phyloP scores from a whole-genome alignment of 305 asterid species.

The Salvia sclarea region DNA sequence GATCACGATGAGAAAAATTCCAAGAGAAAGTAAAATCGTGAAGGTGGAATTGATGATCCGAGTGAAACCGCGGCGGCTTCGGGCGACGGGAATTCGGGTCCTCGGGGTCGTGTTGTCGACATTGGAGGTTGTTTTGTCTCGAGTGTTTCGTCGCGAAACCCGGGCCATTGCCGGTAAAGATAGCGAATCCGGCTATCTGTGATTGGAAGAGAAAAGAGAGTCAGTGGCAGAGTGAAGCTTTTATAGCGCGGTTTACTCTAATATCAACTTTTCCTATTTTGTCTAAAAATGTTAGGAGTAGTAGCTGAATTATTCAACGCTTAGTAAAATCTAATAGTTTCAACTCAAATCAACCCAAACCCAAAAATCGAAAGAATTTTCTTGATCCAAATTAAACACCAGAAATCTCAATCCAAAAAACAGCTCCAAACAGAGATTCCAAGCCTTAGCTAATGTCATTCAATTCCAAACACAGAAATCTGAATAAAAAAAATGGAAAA shows the following conservation, averaged over 20 bases:
- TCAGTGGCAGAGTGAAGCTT: neutral
- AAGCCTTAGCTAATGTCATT: no score
- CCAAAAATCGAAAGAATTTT: no score
- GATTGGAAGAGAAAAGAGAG: slow-evolving; percentile 12
- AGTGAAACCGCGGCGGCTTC: slow-evolving; percentile 39
- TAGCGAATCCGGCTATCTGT: slow-evolving; percentile 9
- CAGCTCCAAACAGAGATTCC: no score
- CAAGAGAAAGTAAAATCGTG: slow-evolving; percentile 40
- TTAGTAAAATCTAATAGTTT: no score
- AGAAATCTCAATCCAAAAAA: no score
- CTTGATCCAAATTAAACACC: no score
- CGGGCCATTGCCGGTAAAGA: slow-evolving; percentile 52
- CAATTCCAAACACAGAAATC: no score
- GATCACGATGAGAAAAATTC: slow-evolving; percentile 38
- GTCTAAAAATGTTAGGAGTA: no score
- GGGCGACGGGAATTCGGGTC: slow-evolving; percentile 38
- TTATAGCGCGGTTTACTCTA: neutral
- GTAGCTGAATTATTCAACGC: no score
- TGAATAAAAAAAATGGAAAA: no score
- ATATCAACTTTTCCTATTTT: neutral
- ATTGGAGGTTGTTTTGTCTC: slow-evolving; percentile 36
- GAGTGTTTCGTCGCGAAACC: slow-evolving; percentile 49
- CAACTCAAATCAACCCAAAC: no score
- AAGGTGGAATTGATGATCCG: slow-evolving; percentile 38
- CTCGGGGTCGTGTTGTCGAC: slow-evolving; percentile 27